A percentile compares a stretch with the other conserved stretches of the same genome.
These are phyloP conservation scores for Cytospora chrysosperma DNA, from an alignment of 2,329 filamentous ascomycete genomes.

Conservation along the genomic window DNA sequence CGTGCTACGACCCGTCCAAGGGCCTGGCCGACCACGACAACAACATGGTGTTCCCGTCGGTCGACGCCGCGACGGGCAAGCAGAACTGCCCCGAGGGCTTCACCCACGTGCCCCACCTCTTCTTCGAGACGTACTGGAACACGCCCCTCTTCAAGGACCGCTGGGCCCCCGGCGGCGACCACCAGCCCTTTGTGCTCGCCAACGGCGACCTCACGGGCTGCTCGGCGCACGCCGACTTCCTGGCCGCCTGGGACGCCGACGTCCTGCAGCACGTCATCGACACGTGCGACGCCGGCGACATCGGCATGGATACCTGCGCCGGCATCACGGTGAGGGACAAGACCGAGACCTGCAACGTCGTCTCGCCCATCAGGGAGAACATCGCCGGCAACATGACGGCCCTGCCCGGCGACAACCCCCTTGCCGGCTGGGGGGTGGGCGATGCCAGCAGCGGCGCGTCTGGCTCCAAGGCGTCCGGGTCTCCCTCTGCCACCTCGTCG, in stretches of 20 bases:
- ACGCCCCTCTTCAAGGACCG: conserved; percentile 51
- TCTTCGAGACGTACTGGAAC: conserved; percentile 62
- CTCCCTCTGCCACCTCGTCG: background rate
- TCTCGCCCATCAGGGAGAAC: conserved; percentile 46
- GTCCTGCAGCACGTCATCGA: conserved; percentile 67
- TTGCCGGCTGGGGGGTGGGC: conserved; percentile 47
- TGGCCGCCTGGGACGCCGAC: conserved; percentile 68
- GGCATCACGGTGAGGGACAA: conserved; percentile 53
- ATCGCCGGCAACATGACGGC: conserved; percentile 43
- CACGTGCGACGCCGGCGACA: conserved; percentile 59
- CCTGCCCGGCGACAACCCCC: conserved; percentile 56
- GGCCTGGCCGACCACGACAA: conserved; percentile 59
- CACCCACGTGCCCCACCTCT: conserved; percentile 56
- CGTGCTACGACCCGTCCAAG: conserved; percentile 67
- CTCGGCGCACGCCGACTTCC: conserved; percentile 70
- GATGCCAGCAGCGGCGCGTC: background rate
- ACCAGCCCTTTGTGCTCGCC: conserved; percentile 65
- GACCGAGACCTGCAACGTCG: conserved; percentile 49
- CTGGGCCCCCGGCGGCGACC: conserved; percentile 54
- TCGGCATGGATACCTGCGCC: conserved; percentile 62
- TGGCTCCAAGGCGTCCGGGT: background rate
- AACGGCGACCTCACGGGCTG: conserved; percentile 71
- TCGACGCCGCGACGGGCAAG: conserved; percentile 40
- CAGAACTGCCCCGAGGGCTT: conserved; percentile 55
- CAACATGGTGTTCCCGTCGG: conserved; percentile 65